These are phyloP conservation scores for Polyporus tsugae DNA, from an alignment of 1,284 basidiomycete species.

Conservation along the genomic window DNA sequence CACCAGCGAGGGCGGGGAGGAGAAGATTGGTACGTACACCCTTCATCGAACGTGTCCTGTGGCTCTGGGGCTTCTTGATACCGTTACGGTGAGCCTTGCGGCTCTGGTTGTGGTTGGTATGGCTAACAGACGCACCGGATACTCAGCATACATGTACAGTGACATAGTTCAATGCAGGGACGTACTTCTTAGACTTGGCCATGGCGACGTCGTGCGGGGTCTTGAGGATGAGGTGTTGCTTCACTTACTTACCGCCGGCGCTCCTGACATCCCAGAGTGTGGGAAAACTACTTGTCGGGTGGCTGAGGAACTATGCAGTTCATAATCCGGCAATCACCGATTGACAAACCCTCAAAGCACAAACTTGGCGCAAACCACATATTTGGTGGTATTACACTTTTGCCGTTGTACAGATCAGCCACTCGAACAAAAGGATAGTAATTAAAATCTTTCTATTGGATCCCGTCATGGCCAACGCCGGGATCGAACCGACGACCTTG, in stretches of 20 bases:
- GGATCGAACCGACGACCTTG: slow-evolving; percentile 30
- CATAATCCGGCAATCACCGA: not conserved
- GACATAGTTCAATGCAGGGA: slow-evolving; percentile 8
- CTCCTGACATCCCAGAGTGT: slow-evolving; percentile 24
- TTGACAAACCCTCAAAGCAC: no score
- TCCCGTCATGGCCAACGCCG: slow-evolving; percentile 25
- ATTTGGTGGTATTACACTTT: no score
- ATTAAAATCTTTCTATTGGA: no score
- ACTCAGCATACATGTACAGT: not conserved
- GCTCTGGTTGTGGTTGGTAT: slow-evolving; percentile 94
- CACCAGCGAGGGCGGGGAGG: slow-evolving; percentile 13
- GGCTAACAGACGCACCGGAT: slow-evolving; percentile 50
- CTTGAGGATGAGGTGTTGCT: slow-evolving; percentile 40
- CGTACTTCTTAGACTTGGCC: slow-evolving; percentile 87
- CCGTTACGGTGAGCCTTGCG: slow-evolving; percentile 98
- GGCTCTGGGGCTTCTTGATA: slow-evolving; percentile 84
- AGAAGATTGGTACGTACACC: slow-evolving; percentile 72
- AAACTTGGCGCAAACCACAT: no score
- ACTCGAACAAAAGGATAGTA: not conserved
- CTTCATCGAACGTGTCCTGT: slow-evolving; percentile 86
- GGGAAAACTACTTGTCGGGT: slow-evolving; percentile 35
- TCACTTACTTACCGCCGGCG: slow-evolving; percentile 23
- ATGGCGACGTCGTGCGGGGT: slow-evolving; percentile 55
- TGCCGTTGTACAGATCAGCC: no score
- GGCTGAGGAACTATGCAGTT: slow-evolving; percentile 55